Base-by-base conservation (phyloP, 495 filamentous ascomycete species). In the Aspergillus wentii region DNA sequence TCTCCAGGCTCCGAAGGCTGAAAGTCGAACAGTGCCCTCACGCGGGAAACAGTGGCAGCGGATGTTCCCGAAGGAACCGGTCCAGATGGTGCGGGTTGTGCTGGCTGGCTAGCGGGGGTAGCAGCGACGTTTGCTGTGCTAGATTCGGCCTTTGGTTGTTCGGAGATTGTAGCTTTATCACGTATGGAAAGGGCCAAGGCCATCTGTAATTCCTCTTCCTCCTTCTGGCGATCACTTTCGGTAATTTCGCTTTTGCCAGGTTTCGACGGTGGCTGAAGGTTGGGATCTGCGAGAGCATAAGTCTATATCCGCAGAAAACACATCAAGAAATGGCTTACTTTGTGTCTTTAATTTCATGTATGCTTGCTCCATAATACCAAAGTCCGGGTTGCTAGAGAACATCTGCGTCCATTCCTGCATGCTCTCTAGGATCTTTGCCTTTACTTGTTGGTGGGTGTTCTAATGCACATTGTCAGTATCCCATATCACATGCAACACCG, bases 121-220 rank as follows among this genome's bases (percentile, higher is more conserved):
- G 56, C 35, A n/a, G 59, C 52, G 26, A 49, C 53, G 3, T 41
- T 30, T 33, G 57, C 43, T 35, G 60, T 43, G 31, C 54, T 52
- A 4, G 60, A 38, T 22, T 49, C 53, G 4, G 54, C 43, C 36
- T 62, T 52, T 16, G 45, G 29, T 16, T 46, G 38, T n/a, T 62
- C 39, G 11, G 45, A 44, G 7, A 52, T 40, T 25, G 66, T 51
- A 18, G 66, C 44, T 41, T 79, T 88, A 33, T 98, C 94, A 59
- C 92, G 88, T 41, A 98, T 79, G 15, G 87, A 94, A 35, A 97
- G 73, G 33, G 82, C 88, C 11, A 98, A 70, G 8, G 92, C 92
- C 84, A 95, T 95, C 58, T 97, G 94, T 14, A 98, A 65, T 62
- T 98, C 92, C 34, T 97, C 94, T 44, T 98, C 92, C 52, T 98